phyloP scores from a whole-genome alignment of 257 asterid genomes.

The Capsicum chinense region DNA sequence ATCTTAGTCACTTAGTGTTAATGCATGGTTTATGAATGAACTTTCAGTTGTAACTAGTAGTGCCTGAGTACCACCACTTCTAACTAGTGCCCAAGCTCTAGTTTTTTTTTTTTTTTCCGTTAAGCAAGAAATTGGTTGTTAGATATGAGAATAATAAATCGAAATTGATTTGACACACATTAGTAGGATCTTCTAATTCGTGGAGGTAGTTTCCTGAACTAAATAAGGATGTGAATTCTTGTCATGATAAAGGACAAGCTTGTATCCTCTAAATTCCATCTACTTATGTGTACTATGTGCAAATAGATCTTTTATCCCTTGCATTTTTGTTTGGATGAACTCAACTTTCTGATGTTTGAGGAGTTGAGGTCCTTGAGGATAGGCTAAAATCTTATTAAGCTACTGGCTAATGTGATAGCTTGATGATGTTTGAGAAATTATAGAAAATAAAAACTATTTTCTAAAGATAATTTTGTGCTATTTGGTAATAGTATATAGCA shows the following conservation, averaged over 20 bases:
- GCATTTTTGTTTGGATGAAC: conserved; percentile 1
- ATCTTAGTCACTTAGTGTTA: neutral
- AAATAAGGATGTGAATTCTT: conserved; percentile 4
- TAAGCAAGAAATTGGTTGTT: conserved; percentile 18
- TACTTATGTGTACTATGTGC: conserved; percentile 1
- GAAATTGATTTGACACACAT: neutral
- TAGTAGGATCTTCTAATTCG: neutral
- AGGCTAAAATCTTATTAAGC: neutral
- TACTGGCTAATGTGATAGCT: conserved; percentile 1
- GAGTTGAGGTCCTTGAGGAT: neutral
- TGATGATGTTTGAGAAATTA: neutral
- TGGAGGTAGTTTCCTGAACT: neutral
- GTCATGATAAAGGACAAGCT: neutral
- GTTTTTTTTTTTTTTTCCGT: neutral
- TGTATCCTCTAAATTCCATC: neutral
- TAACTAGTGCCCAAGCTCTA: neutral
- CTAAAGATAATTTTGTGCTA: neutral
- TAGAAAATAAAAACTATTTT: neutral
- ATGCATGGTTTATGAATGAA: neutral
- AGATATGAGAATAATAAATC: conserved; percentile 9
- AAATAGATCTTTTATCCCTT: neutral
- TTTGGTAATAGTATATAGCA: neutral
- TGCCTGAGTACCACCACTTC: neutral
- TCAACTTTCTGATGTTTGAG: conserved; percentile 3
- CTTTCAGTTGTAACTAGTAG: neutral